phyloP scores from a whole-genome alignment of 306 rosid genomes.

The Medicago ruthenica region DNA sequence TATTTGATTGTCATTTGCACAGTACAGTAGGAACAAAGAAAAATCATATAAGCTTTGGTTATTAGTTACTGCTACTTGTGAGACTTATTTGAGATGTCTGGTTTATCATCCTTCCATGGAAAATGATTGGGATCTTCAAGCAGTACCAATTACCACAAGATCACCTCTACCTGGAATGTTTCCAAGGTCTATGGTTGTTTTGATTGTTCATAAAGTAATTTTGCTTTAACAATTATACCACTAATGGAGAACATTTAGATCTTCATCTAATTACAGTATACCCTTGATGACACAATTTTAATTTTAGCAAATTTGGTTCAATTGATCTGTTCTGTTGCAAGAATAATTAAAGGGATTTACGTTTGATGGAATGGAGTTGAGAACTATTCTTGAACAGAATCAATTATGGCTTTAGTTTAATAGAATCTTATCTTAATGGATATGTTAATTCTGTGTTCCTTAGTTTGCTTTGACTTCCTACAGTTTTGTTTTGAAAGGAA shows the following conservation, averaged over 20 bases:
- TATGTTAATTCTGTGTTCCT: slow-evolving; percentile 39
- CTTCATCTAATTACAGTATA: not conserved
- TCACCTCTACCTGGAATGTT: slow-evolving; percentile 71
- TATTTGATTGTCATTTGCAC: too few species aligned
- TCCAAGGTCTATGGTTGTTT: slow-evolving; percentile 57
- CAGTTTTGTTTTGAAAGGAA: slow-evolving; percentile 26
- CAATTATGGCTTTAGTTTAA: slow-evolving; percentile 18
- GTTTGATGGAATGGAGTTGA: slow-evolving; percentile 6
- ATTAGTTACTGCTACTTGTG: slow-evolving; percentile 95
- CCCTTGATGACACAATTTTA: not conserved
- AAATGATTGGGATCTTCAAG: slow-evolving; percentile 98
- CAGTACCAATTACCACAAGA: slow-evolving; percentile 77
- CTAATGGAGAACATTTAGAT: not conserved
- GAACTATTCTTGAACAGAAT: slow-evolving; percentile 31
- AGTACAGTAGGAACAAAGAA: too few species aligned
- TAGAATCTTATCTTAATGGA: slow-evolving; percentile 44
- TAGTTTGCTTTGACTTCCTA: too few species aligned
- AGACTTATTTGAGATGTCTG: slow-evolving; percentile 95
- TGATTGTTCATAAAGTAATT: not conserved
- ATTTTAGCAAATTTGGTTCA: not conserved
- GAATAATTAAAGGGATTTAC: not conserved
- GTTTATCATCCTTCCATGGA: slow-evolving; percentile 99
- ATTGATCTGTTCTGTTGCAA: slow-evolving; percentile 20
- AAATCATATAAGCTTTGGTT: too few species aligned
- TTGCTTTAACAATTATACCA: not conserved